Conservation (phyloP, 805 yeast genomes). For the Ascoidea rubescens region DNA sequence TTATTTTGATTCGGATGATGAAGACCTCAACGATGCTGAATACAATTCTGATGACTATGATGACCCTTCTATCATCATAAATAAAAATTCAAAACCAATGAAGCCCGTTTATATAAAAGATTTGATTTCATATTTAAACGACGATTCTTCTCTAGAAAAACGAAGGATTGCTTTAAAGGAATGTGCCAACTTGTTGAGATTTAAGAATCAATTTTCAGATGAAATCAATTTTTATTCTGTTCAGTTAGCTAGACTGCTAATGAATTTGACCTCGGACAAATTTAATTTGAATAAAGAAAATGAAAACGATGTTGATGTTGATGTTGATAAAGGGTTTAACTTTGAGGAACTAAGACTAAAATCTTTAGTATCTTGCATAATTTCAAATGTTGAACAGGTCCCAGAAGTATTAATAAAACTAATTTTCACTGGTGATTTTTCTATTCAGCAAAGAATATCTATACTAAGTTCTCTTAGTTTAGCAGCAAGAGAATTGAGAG, state of each 20-base stretch:
- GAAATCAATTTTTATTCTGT: conserved; percentile 7
- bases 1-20: conserved; percentile 6
- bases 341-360: neutral
- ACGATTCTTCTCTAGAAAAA: conserved; percentile 3
- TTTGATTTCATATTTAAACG: conserved; percentile 5
- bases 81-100: conserved; percentile 6
- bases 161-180: conserved; percentile 4
- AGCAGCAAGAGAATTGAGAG: conserved; percentile 61
- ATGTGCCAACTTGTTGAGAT: conserved; percentile 5
- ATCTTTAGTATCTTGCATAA: neutral
- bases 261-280: conserved; percentile 1
- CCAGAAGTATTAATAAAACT: conserved; percentile 23
- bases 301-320: neutral
- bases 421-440: conserved; percentile 60
- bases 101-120: conserved; percentile 9
- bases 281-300: neutral
- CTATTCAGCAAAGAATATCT: conserved; percentile 63
- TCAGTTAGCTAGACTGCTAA: conserved; percentile 3
- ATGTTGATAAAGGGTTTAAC: neutral
- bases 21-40: conserved; percentile 8
- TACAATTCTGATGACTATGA: conserved; percentile 8
- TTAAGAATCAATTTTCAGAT: conserved; percentile 1
- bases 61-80: conserved; percentile 8
- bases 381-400: neutral
- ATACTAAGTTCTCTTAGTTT: conserved; percentile 56